Base-by-base conservation (phyloP, 2,329 filamentous ascomycete species). In the Fusarium transvaalense region DNA sequence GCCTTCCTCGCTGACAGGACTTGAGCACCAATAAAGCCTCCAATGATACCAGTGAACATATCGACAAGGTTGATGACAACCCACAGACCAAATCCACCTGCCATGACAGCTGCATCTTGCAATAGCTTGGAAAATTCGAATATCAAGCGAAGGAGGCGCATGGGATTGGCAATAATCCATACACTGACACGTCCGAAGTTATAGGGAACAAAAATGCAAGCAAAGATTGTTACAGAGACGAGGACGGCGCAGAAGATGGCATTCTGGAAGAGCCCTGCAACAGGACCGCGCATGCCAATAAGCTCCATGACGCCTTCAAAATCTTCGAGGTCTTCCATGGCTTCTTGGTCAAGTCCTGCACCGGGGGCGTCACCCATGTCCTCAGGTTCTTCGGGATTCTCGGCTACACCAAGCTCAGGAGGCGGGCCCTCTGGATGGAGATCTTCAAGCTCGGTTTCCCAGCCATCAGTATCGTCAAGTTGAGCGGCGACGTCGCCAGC, bases 301-400 rank as follows among this genome's bases (percentile, higher is more conserved):
- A 99, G 87, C 78, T 99, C 96, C 83, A 99, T 89, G 53, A 99
- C 92, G 1, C 96, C 96, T 77, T 99, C 96, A 17, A 99, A 89
- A 75, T 99, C 96, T 79, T 99, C 96, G 12, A 92, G 92, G 71
- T 97, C 92, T 42, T 94, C 92, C 41, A 93, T 86, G 12, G 90
- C 91, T 71, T 92, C 90, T 55, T 88, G 86, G 56, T 97, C 93
- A 35, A 95, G 82, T 10, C 86, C 91, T 17, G 88, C 89, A 48
- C 87, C 88, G 21, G 85, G 86, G n/a, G 87, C 90, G 43, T 86
- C 91, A 53, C 88, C 88, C 23, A 88, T 82, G 2, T 87, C 86
- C 61, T 91, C 82, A 21, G 76, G 45, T 14, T 65, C 61, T 21
- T 48, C 73, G 10, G 75, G 72, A 10, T 75, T 77, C 5, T 66